Base-by-base conservation (phyloP, 2,329 filamentous ascomycete species). In the Endocalyx cinctus region DNA sequence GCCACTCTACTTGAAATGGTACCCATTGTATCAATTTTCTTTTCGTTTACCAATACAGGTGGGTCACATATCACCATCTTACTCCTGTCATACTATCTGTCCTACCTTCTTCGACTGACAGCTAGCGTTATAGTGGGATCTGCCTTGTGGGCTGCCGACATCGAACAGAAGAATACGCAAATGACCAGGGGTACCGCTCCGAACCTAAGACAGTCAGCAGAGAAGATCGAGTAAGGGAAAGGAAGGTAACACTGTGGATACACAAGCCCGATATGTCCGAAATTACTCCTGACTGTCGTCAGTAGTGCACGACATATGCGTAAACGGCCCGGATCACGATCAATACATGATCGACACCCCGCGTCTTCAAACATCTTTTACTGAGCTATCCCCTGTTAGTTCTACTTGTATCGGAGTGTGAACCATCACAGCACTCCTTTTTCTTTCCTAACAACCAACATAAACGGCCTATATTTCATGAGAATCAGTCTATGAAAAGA, bases 101-200 rank as follows among this genome's bases (percentile, higher is more conserved):
- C 25, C 25, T 25, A 45, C 26, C 20, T 29, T 13, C 7, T 6
- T 10, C 25, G 13, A 39, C 40, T 54, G 35, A 55, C 40, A 39
- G 27, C 17, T 37, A 10, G 17, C 27, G 23, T 23, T 23, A 6
- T 29, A 80, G 87, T 94, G 38, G 90, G 88, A 6, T 90, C 89
- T 34, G 90, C 90, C 6, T 66, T 97, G n/a, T 96, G 88, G 88
- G 89, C 90, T 25, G 85, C 87, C 13, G 88, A 94, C 58, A 76
- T 94, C 38, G 87, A 94, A 58, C 57, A 62, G 17, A 69, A 70
- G 47, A 63, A 66, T 35, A 67, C 60, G 8, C 57, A 60, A 25
- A 74, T 74, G 68, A 63, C 64, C 8, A 54, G 63, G 33, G 60
- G 64, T 39, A 74, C 70, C 11, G 70, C 70, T n/a, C 71, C 72